phyloP scores from a whole-genome alignment of 176 grass and related monocot species.

The Eragrostis curvula region DNA sequence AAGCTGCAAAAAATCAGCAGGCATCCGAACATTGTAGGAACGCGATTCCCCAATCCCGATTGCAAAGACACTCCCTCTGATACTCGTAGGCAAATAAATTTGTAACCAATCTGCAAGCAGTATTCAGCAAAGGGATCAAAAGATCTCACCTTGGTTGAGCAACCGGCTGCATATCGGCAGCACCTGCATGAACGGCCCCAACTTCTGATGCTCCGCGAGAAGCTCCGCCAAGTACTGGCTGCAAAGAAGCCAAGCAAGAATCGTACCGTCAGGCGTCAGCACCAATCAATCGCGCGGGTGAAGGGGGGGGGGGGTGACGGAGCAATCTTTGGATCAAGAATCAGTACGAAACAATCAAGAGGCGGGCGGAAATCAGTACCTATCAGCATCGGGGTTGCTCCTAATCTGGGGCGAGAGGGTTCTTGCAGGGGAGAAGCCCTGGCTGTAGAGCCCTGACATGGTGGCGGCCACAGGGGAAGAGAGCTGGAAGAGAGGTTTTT shows the following conservation, averaged over 20 bases:
- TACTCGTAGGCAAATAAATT: neutral
- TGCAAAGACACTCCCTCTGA: neutral
- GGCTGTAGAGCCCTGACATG: constrained; percentile 86
- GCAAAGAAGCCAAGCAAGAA: constrained; percentile 16
- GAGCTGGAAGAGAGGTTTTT: neutral
- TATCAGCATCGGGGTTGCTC: constrained; percentile 67
- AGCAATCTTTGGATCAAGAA: constrained; percentile 56
- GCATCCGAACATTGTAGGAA: constrained; percentile 21
- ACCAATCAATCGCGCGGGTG: constrained; percentile 15
- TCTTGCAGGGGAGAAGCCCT: constrained; percentile 84
- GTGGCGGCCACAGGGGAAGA: constrained; percentile 15
- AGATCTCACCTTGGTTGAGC: constrained; percentile 80
- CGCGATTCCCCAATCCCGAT: constrained; percentile 33
- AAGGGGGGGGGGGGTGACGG: neutral
- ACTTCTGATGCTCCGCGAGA: constrained; percentile 81
- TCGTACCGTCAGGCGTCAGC: neutral
- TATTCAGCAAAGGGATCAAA: constrained; percentile 23
- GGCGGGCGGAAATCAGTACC: constrained; percentile 44
- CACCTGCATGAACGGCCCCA: constrained; percentile 93
- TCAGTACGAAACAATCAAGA: constrained; percentile 27
- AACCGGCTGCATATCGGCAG: constrained; percentile 84
- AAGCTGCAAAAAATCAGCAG: constrained; percentile 36
- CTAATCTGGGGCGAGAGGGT: constrained; percentile 80
- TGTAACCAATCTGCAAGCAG: constrained; percentile 31
- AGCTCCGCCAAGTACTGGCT: constrained; percentile 93